Evolutionary conservation across 2,329 filamentous ascomycete species (phyloP).

Genomic region (Pseudohalonectria lignicola): DNA sequence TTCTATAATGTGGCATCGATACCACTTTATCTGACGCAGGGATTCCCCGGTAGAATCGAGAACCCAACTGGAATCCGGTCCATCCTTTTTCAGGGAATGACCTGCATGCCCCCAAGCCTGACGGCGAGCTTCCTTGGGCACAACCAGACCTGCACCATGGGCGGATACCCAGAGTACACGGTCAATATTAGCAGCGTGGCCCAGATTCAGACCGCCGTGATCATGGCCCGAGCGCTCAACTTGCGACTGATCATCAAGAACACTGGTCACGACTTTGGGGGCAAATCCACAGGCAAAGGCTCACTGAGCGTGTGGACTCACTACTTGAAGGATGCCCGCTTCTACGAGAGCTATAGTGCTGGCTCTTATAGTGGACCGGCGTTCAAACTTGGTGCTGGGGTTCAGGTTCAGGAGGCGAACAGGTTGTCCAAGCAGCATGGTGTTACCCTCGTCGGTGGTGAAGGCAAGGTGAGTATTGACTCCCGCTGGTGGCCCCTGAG

Average conservation of each 20-base stretch:
- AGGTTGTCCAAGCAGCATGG: slow-evolving; percentile 31
- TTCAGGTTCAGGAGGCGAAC: slow-evolving; percentile 38
- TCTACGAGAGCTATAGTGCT: slow-evolving; percentile 30
- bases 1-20: too few species aligned
- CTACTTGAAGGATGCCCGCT: slow-evolving; percentile 18
- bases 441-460: slow-evolving; percentile 38
- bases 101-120: slow-evolving; percentile 6
- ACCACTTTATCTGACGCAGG: too few species aligned
- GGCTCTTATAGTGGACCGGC: slow-evolving; percentile 12
- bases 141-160: background rate
- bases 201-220: slow-evolving; percentile 24
- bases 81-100: slow-evolving; percentile 7
- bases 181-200: slow-evolving; percentile 7
- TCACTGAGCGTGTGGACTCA: slow-evolving; percentile 11
- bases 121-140: slow-evolving; percentile 3
- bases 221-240: slow-evolving; percentile 20
- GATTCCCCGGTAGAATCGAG: slow-evolving; percentile 3
- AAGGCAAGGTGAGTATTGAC: slow-evolving; percentile 6
- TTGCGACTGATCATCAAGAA: slow-evolving; percentile 22
- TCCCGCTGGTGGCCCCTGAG: too few species aligned
- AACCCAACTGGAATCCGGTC: slow-evolving; percentile 5
- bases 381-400: slow-evolving; percentile 36
- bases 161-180: background rate
- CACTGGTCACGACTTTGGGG: slow-evolving; percentile 22
- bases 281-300: slow-evolving; percentile 18